These are phyloP conservation scores for Trichoderma gamsii DNA, from an alignment of 495 filamentous ascomycete species.

Conservation along the genomic window DNA sequence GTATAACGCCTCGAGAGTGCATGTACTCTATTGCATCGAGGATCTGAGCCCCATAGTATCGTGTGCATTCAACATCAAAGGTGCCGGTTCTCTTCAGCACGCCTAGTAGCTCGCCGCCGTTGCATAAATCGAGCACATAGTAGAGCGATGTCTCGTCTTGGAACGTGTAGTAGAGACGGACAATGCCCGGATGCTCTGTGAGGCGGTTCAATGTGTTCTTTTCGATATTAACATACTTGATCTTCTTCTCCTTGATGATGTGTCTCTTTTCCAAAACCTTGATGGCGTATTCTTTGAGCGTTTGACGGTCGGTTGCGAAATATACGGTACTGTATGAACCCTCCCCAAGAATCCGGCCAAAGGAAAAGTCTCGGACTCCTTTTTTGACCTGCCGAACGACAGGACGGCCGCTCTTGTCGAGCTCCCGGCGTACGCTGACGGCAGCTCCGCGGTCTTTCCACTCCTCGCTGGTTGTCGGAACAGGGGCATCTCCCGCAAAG, in stretches of 20 bases:
- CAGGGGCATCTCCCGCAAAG: conserved; percentile 58
- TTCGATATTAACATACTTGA: conserved; percentile 99
- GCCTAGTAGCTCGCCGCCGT: conserved; percentile 85
- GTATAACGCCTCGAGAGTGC: conserved; percentile 93
- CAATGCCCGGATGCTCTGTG: conserved; percentile 94
- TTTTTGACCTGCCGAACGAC: conserved; percentile 86
- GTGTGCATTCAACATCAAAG: conserved; percentile 92
- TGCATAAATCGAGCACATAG: conserved; percentile 92
- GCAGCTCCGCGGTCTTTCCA: conserved; percentile 94
- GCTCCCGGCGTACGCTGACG: conserved; percentile 67
- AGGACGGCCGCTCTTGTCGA: conserved; percentile 75
- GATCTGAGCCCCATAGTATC: conserved; percentile 94
- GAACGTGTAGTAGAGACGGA: conserved; percentile 97
- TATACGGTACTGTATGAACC: conserved; percentile 98
- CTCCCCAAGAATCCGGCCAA: conserved; percentile 87
- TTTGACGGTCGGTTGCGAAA: conserved; percentile 91
- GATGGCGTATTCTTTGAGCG: conserved; percentile 92
- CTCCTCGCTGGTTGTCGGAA: conserved; percentile 71
- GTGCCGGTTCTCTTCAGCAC: conserved; percentile 89
- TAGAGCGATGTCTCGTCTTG: conserved; percentile 95
- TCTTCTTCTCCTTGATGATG: conserved; percentile 99
- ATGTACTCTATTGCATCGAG: conserved; percentile 96
- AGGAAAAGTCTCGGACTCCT: conserved; percentile 93
- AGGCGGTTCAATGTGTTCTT: conserved; percentile 95
- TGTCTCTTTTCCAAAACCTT: conserved; percentile 98